Evolutionary conservation across 495 filamentous ascomycete genomes (phyloP).

Genomic region (Daldinia vernicosa): DNA sequence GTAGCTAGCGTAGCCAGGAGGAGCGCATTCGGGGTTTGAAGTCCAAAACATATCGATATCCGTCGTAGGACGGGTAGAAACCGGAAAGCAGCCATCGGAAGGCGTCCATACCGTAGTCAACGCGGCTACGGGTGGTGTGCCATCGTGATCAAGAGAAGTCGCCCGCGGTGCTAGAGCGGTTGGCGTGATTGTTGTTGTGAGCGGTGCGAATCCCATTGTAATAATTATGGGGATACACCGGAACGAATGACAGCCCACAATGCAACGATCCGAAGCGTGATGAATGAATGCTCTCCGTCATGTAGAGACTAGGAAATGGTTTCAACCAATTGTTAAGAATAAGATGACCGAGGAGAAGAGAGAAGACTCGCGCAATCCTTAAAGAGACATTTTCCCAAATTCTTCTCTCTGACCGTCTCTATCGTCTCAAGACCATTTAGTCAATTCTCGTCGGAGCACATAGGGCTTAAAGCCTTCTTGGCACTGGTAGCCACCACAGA

Average conservation of each 20-base stretch:
- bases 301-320: background rate
- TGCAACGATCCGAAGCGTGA: background rate
- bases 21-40: constrained; percentile 10
- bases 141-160: constrained; percentile 25
- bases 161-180: constrained; percentile 11
- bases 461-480: constrained; percentile 15
- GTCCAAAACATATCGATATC: constrained; percentile 33
- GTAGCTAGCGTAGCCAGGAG: constrained; percentile 28
- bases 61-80: constrained; percentile 11
- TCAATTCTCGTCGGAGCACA: constrained; percentile 6
- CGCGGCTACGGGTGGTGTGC: constrained; percentile 30
- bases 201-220: constrained; percentile 20
- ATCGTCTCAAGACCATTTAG: background rate
- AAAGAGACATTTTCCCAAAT: background rate
- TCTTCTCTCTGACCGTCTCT: background rate
- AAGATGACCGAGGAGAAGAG: background rate
- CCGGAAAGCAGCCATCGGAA: constrained; percentile 14
- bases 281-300: background rate
- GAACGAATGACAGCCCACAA: constrained; percentile 19
- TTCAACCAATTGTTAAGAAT: background rate
- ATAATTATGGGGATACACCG: background rate
- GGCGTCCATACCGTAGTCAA: constrained; percentile 35
- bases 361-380: background rate
- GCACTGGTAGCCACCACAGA: constrained; percentile 5
- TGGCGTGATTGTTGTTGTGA: constrained; percentile 18